Percentiles rank a stretch among this genome's conserved stretches.
Evolutionary conservation across 176 grass and related monocot genomes (phyloP).

Genomic region (Chrysopogon serrulatus): DNA sequence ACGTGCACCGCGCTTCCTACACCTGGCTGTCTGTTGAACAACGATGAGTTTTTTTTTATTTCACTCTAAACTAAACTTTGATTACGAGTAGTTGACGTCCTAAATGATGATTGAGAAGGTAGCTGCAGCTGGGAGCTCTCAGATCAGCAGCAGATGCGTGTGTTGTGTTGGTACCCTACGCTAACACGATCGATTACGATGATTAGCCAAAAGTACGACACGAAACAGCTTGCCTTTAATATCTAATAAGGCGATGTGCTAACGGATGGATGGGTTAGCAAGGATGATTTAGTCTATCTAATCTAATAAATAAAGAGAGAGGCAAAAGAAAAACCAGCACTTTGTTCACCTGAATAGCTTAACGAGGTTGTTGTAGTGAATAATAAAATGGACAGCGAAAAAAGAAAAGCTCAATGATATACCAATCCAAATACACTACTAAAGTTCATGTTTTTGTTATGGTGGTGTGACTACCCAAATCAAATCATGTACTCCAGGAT

Average conservation of each 20-base stretch:
- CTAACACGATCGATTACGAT: neutral
- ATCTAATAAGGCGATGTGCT: neutral
- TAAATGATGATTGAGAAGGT: neutral
- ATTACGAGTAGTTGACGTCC: neutral
- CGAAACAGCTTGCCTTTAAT: neutral
- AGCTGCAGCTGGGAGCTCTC: no score
- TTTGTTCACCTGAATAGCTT: neutral
- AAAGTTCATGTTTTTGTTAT: neutral
- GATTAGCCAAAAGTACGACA: neutral
- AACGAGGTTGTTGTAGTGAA: neutral
- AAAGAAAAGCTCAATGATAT: neutral
- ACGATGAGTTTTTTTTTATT: neutral
- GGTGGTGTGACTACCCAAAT: neutral
- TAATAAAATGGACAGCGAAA: neutral
- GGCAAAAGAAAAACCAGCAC: neutral
- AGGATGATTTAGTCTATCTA: neutral
- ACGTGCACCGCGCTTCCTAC: slow-evolving; percentile 21
- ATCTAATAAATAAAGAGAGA: neutral
- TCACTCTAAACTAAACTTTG: neutral
- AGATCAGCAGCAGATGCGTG: neutral
- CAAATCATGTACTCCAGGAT: neutral
- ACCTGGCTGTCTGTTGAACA: neutral
- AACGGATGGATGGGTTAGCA: neutral
- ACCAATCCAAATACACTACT: neutral
- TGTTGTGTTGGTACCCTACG: neutral